phyloP scores from a whole-genome alignment of 2,329 filamentous ascomycete genomes.

The Fusarium algeriense region DNA sequence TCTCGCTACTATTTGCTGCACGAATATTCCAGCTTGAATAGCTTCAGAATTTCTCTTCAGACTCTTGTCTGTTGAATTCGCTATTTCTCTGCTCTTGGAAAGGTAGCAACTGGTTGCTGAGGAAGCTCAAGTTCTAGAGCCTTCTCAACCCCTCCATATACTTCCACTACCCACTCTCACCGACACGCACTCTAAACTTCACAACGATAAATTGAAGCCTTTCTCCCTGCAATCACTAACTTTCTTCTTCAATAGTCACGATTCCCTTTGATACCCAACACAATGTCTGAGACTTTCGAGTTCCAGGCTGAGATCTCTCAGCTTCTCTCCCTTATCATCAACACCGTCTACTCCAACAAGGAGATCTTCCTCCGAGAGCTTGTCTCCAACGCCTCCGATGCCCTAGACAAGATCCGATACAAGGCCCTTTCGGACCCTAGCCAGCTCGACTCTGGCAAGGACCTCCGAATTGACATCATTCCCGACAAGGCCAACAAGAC shows the following conservation, averaged over 20 bases:
- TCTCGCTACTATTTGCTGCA: not conserved
- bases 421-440: slow-evolving; percentile 95
- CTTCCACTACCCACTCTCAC: slow-evolving; percentile 18
- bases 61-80: not conserved
- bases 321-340: slow-evolving; percentile 99
- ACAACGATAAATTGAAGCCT: slow-evolving; percentile 9
- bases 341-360: slow-evolving; percentile 99
- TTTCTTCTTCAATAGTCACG: slow-evolving; percentile 41
- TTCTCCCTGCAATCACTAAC: slow-evolving; percentile 31
- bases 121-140: slow-evolving; percentile 25
- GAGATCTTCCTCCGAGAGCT: slow-evolving; percentile 99
- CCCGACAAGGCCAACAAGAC: slow-evolving; percentile 98
- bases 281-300: slow-evolving; percentile 98
- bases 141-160: slow-evolving; percentile 39
- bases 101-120: not conserved
- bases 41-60: not conserved
- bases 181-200: not conserved
- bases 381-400: slow-evolving; percentile 98
- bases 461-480: slow-evolving; percentile 98
- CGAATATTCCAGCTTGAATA: not conserved
- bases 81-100: slow-evolving; percentile 1
- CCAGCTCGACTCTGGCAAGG: slow-evolving; percentile 98
- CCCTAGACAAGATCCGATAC: slow-evolving; percentile 99
- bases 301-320: slow-evolving; percentile 99
- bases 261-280: slow-evolving; percentile 62